phyloP scores from a whole-genome alignment of 2,329 filamentous ascomycete genomes.

The Ceratocystiopsis brevicomis region DNA sequence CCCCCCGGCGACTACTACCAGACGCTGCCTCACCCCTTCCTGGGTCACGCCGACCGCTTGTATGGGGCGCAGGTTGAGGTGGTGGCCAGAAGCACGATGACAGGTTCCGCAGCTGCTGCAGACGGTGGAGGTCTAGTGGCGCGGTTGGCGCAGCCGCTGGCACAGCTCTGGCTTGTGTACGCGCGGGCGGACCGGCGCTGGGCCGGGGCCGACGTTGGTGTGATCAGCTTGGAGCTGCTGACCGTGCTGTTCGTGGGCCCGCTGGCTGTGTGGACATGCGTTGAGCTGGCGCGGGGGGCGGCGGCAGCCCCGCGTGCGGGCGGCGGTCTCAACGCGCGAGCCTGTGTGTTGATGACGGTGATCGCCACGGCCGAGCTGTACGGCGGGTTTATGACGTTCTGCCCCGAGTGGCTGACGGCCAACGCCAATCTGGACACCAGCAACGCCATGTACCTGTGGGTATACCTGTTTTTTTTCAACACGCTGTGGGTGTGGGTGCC shows the following conservation, averaged over 20 bases:
- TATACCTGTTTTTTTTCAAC: slow-evolving; percentile 52
- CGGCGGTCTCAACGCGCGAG: slow-evolving; percentile 22
- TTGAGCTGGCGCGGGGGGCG: slow-evolving; percentile 29
- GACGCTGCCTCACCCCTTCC: slow-evolving; percentile 29
- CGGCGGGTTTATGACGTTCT: slow-evolving; percentile 53
- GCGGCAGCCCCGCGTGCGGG: slow-evolving; percentile 11
- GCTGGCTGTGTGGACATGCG: slow-evolving; percentile 39
- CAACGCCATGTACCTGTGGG: slow-evolving; percentile 51
- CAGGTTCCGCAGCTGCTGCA: slow-evolving; percentile 22
- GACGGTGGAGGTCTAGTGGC: slow-evolving; percentile 13
- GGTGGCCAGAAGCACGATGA: slow-evolving; percentile 14
- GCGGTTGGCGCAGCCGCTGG: slow-evolving; percentile 22
- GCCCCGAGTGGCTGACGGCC: slow-evolving; percentile 46
- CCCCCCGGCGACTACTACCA: slow-evolving; percentile 20
- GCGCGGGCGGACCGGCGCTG: slow-evolving; percentile 44
- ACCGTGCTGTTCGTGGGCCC: slow-evolving; percentile 45
- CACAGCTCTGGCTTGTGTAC: slow-evolving; percentile 50
- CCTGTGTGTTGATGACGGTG: slow-evolving; percentile 43
- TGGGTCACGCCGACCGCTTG: slow-evolving; percentile 28
- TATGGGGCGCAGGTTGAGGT: slow-evolving; percentile 41
- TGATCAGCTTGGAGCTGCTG: slow-evolving; percentile 45
- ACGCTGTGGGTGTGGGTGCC: slow-evolving; percentile 48
- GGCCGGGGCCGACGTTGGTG: slow-evolving; percentile 41
- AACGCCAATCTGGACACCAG: slow-evolving; percentile 43
- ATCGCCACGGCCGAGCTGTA: slow-evolving; percentile 49